Percentiles rank a stretch among this genome's conserved stretches.
phyloP scores from a whole-genome alignment of 2,329 filamentous ascomycete species.

The Cladosporium sp. region DNA sequence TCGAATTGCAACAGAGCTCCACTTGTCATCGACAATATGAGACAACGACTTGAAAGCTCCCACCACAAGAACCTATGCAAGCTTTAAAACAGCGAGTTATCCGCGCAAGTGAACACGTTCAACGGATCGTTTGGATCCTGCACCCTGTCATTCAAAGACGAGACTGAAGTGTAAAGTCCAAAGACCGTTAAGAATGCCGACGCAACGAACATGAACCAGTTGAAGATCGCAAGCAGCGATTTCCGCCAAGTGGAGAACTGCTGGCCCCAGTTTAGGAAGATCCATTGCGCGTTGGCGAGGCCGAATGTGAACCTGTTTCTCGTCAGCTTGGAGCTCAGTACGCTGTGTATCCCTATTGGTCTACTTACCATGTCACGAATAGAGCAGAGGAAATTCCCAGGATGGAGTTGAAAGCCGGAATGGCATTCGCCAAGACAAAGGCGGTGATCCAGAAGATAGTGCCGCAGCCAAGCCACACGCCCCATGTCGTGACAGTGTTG shows the following conservation, averaged over 20 bases:
- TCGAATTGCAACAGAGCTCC: neutral
- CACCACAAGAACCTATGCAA: neutral
- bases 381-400: slow-evolving; percentile 1
- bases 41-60: neutral
- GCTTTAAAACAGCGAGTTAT: slow-evolving; percentile 12
- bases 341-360: no score
- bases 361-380: slow-evolving; percentile 1
- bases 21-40: neutral
- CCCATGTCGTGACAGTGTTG: slow-evolving; percentile 12
- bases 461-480: slow-evolving; percentile 12
- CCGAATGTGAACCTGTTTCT: slow-evolving; percentile 7
- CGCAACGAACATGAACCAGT: slow-evolving; percentile 13
- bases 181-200: slow-evolving; percentile 4
- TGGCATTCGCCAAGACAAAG: slow-evolving; percentile 8
- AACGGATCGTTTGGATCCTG: slow-evolving; percentile 11
- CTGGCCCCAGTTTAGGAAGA: slow-evolving; percentile 15
- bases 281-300: slow-evolving; percentile 10
- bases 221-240: slow-evolving; percentile 7
- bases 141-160: neutral
- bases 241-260: slow-evolving; percentile 12
- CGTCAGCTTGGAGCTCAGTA: neutral
- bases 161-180: slow-evolving; percentile 11
- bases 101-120: slow-evolving; percentile 8
- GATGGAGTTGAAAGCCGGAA: slow-evolving; percentile 13
- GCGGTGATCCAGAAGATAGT: slow-evolving; percentile 7